These are phyloP conservation scores for Hordeum vulgare DNA, from an alignment of 176 grass and related monocot species.

Conservation along the genomic window MorexV3_pseudomolecules_assembly NC_058524.1:592291044-592291543, in stretches of 20 bases:
- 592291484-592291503: background rate
- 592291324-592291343: background rate
- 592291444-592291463: background rate
- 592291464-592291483: background rate
- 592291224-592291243: background rate
- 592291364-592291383: background rate
- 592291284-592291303: background rate
- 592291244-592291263: conserved; percentile 7
- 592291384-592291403: background rate
- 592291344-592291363: background rate
- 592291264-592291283: background rate
- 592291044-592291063: conserved; percentile 98
- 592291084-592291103: conserved; percentile 99
- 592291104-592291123: conserved; percentile 51
- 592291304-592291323: background rate
- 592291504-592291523: background rate
- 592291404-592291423: background rate
- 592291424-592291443: background rate
- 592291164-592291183: background rate
- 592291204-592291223: background rate
- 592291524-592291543: background rate
- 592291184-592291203: conserved; percentile 5
- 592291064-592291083: conserved; percentile 97
- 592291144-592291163: conserved; percentile 6
- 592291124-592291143: conserved; percentile 39